Percentiles rank a stretch among this genome's conserved stretches.
Conservation (phyloP, 371 early-diverging fungal species). For the Mucor circinelloides region DNA sequence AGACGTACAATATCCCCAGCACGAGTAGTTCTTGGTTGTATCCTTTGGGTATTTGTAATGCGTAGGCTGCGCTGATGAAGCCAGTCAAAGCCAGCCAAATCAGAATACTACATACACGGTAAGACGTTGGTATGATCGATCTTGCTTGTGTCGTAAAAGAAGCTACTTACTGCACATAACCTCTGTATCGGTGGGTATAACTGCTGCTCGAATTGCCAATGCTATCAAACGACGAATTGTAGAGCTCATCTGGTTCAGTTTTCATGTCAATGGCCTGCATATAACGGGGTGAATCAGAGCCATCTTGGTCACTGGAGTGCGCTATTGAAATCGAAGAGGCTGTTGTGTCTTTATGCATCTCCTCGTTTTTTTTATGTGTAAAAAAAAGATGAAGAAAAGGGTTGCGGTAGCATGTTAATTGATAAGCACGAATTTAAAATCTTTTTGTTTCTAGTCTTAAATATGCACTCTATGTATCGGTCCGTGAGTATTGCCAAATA, state of each 20-base stretch:
- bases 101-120: constrained; percentile 3
- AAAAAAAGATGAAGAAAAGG: background rate
- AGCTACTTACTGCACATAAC: background rate
- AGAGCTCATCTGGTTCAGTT: background rate
- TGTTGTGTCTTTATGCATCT: background rate
- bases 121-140: too few species aligned
- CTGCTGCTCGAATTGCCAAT: background rate
- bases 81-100: constrained; percentile 32
- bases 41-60: constrained; percentile 35
- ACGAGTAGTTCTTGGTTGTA: constrained; percentile 34
- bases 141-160: background rate
- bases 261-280: background rate
- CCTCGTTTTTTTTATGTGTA: background rate
- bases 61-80: constrained; percentile 28
- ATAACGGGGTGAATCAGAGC: background rate
- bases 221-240: background rate
- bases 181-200: background rate
- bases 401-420: background rate
- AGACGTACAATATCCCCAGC: constrained; percentile 34
- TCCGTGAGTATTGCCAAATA: constrained; percentile 2
- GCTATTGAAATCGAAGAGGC: background rate
- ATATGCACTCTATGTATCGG: background rate
- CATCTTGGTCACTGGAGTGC: background rate
- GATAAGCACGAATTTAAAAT: background rate
- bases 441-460: background rate